Percentiles rank a stretch among this genome's conserved stretches.
These are phyloP conservation scores for Aspergillus brunneoviolaceus DNA, from an alignment of 2,329 filamentous ascomycete genomes.

Conservation along the genomic window DNA sequence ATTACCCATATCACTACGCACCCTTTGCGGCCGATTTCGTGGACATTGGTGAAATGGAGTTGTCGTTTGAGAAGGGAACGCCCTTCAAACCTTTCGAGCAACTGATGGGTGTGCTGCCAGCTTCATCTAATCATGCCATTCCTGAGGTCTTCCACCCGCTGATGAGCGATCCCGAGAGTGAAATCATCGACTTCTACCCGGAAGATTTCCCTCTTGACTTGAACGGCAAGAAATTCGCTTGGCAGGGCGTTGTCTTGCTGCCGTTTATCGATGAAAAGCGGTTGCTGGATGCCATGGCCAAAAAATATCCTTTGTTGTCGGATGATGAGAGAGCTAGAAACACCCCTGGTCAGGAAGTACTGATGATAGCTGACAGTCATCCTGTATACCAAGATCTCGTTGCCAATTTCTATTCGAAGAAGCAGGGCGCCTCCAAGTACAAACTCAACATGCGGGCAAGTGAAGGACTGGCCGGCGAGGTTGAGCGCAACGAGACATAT, in stretches of 20 bases:
- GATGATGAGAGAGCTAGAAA: constrained; percentile 78
- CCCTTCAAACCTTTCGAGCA: constrained; percentile 94
- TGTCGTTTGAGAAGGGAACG: constrained; percentile 78
- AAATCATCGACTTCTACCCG: constrained; percentile 97
- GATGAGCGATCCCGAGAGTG: constrained; percentile 83
- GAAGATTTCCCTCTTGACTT: constrained; percentile 90
- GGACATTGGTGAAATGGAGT: constrained; percentile 73
- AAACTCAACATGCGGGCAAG: constrained; percentile 73
- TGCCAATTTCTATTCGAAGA: constrained; percentile 88
- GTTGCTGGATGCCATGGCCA: constrained; percentile 76
- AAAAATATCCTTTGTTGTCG: constrained; percentile 76
- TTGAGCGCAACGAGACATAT: constrained; percentile 80
- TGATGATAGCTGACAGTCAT: constrained; percentile 82
- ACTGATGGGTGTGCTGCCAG: constrained; percentile 95
- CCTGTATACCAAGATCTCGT: constrained; percentile 83
- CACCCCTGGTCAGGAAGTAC: constrained; percentile 71
- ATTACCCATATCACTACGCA: constrained; percentile 97
- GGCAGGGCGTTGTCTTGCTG: constrained; percentile 91
- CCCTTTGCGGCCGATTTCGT: constrained; percentile 96
- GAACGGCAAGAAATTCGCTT: constrained; percentile 97
- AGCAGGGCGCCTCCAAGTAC: constrained; percentile 65
- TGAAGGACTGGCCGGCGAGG: constrained; percentile 73
- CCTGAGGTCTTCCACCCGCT: constrained; percentile 84
- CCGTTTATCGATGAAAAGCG: constrained; percentile 95
- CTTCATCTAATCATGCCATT: constrained; percentile 86